Base-by-base conservation (phyloP, 2,329 filamentous ascomycete species). In the Ophiostoma sp. region DNA sequence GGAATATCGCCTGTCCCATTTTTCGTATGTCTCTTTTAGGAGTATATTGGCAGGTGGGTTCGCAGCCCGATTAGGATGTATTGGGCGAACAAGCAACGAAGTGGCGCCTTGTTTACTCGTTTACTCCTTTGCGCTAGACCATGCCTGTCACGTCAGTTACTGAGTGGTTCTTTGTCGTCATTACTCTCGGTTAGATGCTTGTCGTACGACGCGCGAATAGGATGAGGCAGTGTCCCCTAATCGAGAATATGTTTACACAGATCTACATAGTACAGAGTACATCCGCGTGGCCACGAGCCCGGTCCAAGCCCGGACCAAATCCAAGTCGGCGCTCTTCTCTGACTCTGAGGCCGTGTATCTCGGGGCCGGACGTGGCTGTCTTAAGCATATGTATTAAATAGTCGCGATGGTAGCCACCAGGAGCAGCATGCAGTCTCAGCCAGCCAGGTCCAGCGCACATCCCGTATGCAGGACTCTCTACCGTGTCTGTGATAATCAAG, bases 61-160 rank as follows among this genome's bases (percentile, higher is more conserved):
- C 23, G n/a, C 23, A 57, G n/a, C 52, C 52, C n/a, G 52, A 57
- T 27, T 57, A 27, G 52, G 52, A 8, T 54, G n/a, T 31, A 27
- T 27, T 27, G 52, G n/a, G 52, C n/a, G n/a, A 10, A 17, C 17
- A 48, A 17, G 7, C 44, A 20, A 17, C 17, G 44, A 57, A 27
- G 52, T 57, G 52, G 52, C 23, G 52, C 23, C 52, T 57, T n/a
- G 52, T 57, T 27, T 57, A 57, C 23, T 27, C 52, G 52, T 57
- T 27, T 57, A 57, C 23, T 27, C 52, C 11, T 23, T 57, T 27
- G 52, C 23, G 52, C 52, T 57, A 27, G 52, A 27, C 10, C 52
- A 27, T 57, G 52, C 52, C 23, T 57, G 52, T 57, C 52, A 57
- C 27, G 4, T 31, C n/a, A 8, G n/a, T 27, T 27, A 57, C n/a